Base-by-base conservation (phyloP, 2,329 filamentous ascomycete species). In the Ophiostoma pallidulum region DNA sequence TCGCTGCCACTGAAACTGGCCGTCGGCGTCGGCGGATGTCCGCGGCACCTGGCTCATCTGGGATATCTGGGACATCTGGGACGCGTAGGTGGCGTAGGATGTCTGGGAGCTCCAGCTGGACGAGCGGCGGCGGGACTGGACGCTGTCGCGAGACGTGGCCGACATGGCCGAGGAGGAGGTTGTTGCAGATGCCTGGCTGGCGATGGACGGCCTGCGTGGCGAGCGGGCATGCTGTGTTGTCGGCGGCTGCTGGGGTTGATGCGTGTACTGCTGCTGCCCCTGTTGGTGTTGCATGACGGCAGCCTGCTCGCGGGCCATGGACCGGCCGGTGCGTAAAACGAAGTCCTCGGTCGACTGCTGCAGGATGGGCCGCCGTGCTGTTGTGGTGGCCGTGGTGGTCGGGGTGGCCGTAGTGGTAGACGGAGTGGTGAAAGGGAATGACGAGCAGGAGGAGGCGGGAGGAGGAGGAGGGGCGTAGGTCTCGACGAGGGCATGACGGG, bases 41-140 rank as follows among this genome's bases (percentile, higher is more conserved):
- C n/a, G n/a, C n/a, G n/a, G n/a, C n/a, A n/a, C n/a, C n/a, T n/a
- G n/a, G n/a, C n/a, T n/a, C 3, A 9, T 26, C 32, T 13, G 36
- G 13, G 20, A 18, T 13, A 16, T 42, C 32, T 37, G 45, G 16
- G 29, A 39, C 22, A 13, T 24, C 10, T 47, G 29, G 8, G 16
- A 13, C 8, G 41, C 24, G 22, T 37, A 28, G 4, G 41, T 26
- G 4, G 29, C 12, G 33, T 58, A 59, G 6, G 60, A 58, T 5
- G 57, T 60, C 44, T 57, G 56, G 26, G 59, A 61, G 43, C 50
- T 54, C 55, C 58, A 51, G 32, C 59, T 62, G 1, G 54, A 47
- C 19, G 50, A 53, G n/a, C 56, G 57, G 19, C 28, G 2, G 26
- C n/a, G 8, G 36, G n/a, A 13, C n/a, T 16, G 7, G 38, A 8